A percentile compares a stretch with the other conserved stretches of the same genome.
Conservation (phyloP, 148 eudicot species). For the Arbutus unedo region DNA sequence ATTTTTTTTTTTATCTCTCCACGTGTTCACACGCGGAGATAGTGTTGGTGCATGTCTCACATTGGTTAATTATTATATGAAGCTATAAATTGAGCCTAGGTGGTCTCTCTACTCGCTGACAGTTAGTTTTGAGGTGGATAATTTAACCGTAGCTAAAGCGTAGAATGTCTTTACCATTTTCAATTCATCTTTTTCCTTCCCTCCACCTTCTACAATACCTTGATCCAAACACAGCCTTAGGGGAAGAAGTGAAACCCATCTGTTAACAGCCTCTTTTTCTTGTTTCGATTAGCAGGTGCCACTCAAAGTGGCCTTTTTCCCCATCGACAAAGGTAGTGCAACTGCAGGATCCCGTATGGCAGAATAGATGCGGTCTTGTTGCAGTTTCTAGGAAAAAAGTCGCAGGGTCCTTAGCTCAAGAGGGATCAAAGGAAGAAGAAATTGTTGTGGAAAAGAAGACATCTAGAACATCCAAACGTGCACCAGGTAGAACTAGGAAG, state of each 20-base stretch:
- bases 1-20: not conserved
- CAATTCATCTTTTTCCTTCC: not conserved
- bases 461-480: conserved; percentile 32
- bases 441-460: conserved; percentile 35
- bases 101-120: not conserved
- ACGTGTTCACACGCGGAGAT: not conserved
- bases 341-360: conserved; percentile 35
- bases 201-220: not conserved
- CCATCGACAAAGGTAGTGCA: conserved; percentile 39
- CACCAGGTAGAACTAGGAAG: conserved; percentile 43
- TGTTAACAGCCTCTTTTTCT: conserved; percentile 6
- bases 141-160: not conserved
- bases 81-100: not conserved
- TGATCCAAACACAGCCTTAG: not conserved
- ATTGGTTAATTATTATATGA: not conserved
- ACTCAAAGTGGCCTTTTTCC: conserved; percentile 34
- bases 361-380: conserved; percentile 36
- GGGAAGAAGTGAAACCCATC: not conserved
- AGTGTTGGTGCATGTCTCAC: not conserved
- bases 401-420: conserved; percentile 25
- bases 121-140: not conserved
- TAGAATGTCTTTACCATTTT: not conserved
- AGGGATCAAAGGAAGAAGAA: conserved; percentile 37
- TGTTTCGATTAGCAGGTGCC: conserved; percentile 52
- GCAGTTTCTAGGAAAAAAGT: conserved; percentile 45